phyloP scores from a whole-genome alignment of 129 eudicot species.

The Flaveria brownii region DNA sequence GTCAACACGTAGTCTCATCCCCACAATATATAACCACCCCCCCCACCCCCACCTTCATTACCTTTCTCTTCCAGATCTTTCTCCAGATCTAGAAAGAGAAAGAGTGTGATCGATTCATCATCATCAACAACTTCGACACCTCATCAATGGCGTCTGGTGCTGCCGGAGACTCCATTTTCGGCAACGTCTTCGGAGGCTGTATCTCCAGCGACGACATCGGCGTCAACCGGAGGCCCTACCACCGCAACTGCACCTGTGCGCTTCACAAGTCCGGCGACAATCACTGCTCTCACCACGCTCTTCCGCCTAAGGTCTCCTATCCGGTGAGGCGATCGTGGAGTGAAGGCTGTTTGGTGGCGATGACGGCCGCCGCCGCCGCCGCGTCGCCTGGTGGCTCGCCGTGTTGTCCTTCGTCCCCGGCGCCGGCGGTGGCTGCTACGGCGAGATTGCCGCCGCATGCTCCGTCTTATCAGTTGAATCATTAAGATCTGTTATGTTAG shows the following conservation, averaged over 20 bases:
- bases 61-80: slow-evolving; percentile 33
- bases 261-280: slow-evolving; percentile 43
- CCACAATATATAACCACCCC: slow-evolving; percentile 7
- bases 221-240: slow-evolving; percentile 52
- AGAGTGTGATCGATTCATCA: neutral
- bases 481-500: slow-evolving; percentile 37
- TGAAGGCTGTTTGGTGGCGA: slow-evolving; percentile 46
- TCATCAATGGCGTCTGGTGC: slow-evolving; percentile 47
- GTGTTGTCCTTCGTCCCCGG: slow-evolving; percentile 33
- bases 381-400: slow-evolving; percentile 38
- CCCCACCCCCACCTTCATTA: neutral
- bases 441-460: slow-evolving; percentile 32
- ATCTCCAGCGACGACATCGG: slow-evolving; percentile 45
- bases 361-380: slow-evolving; percentile 34
- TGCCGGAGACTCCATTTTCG: slow-evolving; percentile 42
- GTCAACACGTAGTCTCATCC: slow-evolving; percentile 35
- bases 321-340: slow-evolving; percentile 58
- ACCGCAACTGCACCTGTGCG: slow-evolving; percentile 66
- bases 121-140: neutral
- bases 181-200: slow-evolving; percentile 40
- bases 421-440: neutral
- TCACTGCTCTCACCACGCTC: slow-evolving; percentile 35
- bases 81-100: slow-evolving; percentile 26
- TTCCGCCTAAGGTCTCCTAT: slow-evolving; percentile 36
- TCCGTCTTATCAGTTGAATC: slow-evolving; percentile 22